Conservation (phyloP, 768 basidiomycete species). For the Pleurotus sapidus region DNA sequence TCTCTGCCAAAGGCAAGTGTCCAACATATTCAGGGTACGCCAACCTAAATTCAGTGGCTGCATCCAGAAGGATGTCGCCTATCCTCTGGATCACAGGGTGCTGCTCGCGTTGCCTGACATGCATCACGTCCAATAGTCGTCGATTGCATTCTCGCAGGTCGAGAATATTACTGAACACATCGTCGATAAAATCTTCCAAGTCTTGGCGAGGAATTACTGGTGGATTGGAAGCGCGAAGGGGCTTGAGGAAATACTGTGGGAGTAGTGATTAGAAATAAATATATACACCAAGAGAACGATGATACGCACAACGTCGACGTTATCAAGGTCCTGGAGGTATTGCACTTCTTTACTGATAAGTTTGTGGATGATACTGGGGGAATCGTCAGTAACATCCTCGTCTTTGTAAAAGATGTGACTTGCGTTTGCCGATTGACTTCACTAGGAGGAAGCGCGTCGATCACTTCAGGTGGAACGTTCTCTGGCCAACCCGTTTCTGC, state of each 20-base stretch:
- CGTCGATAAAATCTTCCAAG: conserved; percentile 82
- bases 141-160: conserved; percentile 85
- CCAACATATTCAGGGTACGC: conserved; percentile 87
- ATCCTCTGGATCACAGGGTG: conserved; percentile 79
- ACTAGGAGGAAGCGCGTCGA: conserved; percentile 57
- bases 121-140: conserved; percentile 80
- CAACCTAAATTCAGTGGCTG: conserved; percentile 83
- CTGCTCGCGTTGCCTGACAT: conserved; percentile 85
- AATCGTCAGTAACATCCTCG: background rate
- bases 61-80: conserved; percentile 86
- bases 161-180: conserved; percentile 86
- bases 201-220: conserved; percentile 43
- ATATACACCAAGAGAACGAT: background rate
- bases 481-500: conserved; percentile 40
- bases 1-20: conserved; percentile 82
- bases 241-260: conserved; percentile 35
- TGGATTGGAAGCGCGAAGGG: conserved; percentile 43
- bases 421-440: conserved; percentile 83
- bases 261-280: background rate
- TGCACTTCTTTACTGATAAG: conserved; percentile 87
- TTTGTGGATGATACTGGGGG: conserved; percentile 72
- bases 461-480: conserved; percentile 37
- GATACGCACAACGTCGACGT: conserved; percentile 60
- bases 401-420: conserved; percentile 9
- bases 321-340: conserved; percentile 84